These are phyloP conservation scores for Leccinellum luteum DNA, from an alignment of 768 basidiomycete species.

Conservation along the genomic window DNA sequence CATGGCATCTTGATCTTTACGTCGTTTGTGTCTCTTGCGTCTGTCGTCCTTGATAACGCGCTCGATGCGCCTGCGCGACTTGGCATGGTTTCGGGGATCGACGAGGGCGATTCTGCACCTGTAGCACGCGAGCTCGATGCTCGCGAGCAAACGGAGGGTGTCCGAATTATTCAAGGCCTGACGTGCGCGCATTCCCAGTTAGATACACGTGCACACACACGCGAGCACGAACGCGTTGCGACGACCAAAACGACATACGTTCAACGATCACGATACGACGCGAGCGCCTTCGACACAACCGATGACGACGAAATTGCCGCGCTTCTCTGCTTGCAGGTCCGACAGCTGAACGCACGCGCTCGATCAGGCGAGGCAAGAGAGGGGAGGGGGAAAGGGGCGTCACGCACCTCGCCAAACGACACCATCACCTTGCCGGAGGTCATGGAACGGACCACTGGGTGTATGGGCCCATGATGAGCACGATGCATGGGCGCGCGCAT, in stretches of 20 bases:
- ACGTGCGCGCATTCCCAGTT: slow-evolving; percentile 6
- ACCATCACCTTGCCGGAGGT: slow-evolving; percentile 67
- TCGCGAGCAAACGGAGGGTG: slow-evolving; percentile 76
- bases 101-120: slow-evolving; percentile 64
- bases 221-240: not conserved
- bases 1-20: slow-evolving; percentile 82
- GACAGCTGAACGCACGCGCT: slow-evolving; percentile 41
- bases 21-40: slow-evolving; percentile 72
- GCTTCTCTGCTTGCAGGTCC: slow-evolving; percentile 81
- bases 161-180: slow-evolving; percentile 83
- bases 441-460: slow-evolving; percentile 40
- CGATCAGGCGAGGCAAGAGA: not conserved
- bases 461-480: slow-evolving; percentile 9
- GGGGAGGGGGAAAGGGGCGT: not conserved
- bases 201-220: slow-evolving; percentile 3
- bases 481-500: not conserved
- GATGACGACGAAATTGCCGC: slow-evolving; percentile 85
- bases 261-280: slow-evolving; percentile 84
- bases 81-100: slow-evolving; percentile 65
- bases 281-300: slow-evolving; percentile 70
- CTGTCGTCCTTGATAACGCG: slow-evolving; percentile 85
- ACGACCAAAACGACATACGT: slow-evolving; percentile 45
- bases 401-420: slow-evolving; percentile 65
- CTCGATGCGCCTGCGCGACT: slow-evolving; percentile 68
- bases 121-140: slow-evolving; percentile 83